Percentiles rank a stretch among this genome's conserved stretches.
Conservation (phyloP, 2,329 filamentous ascomycete genomes). For the Cladosporium sp. region DNA sequence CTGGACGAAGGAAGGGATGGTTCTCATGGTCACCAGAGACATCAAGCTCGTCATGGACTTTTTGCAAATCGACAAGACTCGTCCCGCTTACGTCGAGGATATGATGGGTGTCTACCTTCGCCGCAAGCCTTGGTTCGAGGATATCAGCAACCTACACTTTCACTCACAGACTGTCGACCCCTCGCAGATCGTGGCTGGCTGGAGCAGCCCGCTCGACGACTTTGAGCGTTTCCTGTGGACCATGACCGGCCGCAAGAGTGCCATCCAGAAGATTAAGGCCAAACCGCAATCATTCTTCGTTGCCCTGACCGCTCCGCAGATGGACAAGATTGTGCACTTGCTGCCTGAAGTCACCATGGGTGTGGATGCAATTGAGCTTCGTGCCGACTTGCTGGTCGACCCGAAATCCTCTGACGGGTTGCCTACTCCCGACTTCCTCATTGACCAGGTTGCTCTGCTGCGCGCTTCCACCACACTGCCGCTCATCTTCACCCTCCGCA, state of each 20-base stretch:
- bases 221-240: slow-evolving; percentile 68
- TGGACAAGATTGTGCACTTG: slow-evolving; percentile 58
- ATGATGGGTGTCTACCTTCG: slow-evolving; percentile 88
- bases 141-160: slow-evolving; percentile 93
- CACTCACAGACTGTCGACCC: slow-evolving; percentile 66
- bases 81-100: slow-evolving; percentile 87
- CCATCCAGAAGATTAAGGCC: slow-evolving; percentile 56
- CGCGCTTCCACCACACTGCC: slow-evolving; percentile 68
- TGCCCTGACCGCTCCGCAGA: slow-evolving; percentile 75
- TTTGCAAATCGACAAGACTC: slow-evolving; percentile 78
- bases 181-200: slow-evolving; percentile 27
- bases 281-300: slow-evolving; percentile 82
- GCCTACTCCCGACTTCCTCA: slow-evolving; percentile 68
- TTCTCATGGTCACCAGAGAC: slow-evolving; percentile 81
- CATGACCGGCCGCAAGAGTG: slow-evolving; percentile 57
- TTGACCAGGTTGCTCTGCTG: slow-evolving; percentile 74
- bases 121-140: slow-evolving; percentile 80
- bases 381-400: slow-evolving; percentile 85
- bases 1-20: slow-evolving; percentile 75
- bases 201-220: slow-evolving; percentile 45
- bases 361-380: slow-evolving; percentile 86
- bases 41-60: slow-evolving; percentile 86
- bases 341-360: slow-evolving; percentile 73
- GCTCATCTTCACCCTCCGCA: slow-evolving; percentile 88
- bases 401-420: slow-evolving; percentile 53